A percentile compares a stretch with the other conserved stretches of the same genome.
These are phyloP conservation scores for Tephrocybe sp. DNA, from an alignment of 768 basidiomycete genomes.

Conservation along the genomic window DNA sequence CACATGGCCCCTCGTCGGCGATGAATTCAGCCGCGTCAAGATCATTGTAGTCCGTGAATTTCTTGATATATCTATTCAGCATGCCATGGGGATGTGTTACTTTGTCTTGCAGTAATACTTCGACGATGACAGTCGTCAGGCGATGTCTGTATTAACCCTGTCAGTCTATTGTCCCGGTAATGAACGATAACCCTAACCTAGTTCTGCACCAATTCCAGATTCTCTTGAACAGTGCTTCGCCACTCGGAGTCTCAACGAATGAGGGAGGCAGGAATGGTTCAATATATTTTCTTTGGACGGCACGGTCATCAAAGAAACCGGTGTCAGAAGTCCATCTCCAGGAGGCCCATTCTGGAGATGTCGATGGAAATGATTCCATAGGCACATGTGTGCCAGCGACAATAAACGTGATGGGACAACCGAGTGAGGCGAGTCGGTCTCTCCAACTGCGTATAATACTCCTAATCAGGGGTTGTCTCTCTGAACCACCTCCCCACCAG, in stretches of 20 bases:
- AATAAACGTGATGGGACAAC: not conserved
- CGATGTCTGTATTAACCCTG: not conserved
- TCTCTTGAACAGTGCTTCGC: not conserved
- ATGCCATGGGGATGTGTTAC: conserved; percentile 1
- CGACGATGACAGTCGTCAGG: not conserved
- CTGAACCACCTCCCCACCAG: not conserved
- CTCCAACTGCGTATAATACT: not conserved
- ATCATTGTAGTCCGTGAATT: not conserved
- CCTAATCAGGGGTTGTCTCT: not conserved
- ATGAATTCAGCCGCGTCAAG: not conserved
- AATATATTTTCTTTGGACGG: not conserved
- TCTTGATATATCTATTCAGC: not conserved
- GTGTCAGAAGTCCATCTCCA: conserved; percentile 4
- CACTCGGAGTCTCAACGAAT: not conserved
- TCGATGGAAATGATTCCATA: not conserved
- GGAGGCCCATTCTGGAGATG: not conserved
- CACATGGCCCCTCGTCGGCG: not conserved
- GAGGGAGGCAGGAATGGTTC: conserved; percentile 3
- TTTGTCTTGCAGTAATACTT: conserved; percentile 2
- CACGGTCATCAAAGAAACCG: not conserved
- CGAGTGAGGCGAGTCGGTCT: not conserved
- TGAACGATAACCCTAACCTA: not conserved
- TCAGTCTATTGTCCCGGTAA: not conserved
- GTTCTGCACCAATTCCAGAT: conserved; percentile 7
- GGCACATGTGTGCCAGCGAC: not conserved